phyloP scores from a whole-genome alignment of 2,329 filamentous ascomycete genomes.

The Exophiala aquamarina region DNA sequence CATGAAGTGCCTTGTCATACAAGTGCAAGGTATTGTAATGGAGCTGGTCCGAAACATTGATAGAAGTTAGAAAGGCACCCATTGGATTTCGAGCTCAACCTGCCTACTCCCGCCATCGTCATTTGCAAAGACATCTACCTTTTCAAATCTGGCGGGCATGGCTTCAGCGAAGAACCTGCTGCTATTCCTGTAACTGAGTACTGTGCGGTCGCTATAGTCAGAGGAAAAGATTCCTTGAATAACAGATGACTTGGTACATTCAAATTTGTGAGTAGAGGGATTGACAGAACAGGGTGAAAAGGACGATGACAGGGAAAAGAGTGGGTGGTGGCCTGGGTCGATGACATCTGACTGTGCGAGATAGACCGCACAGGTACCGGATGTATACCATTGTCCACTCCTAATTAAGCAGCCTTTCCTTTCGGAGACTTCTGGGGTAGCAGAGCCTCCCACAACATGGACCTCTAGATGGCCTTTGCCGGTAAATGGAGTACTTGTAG shows the following conservation, averaged over 20 bases:
- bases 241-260: constrained; percentile 53
- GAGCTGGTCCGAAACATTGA: too few species aligned
- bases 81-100: constrained; percentile 25
- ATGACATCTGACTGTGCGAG: constrained; percentile 46
- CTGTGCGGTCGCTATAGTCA: background rate
- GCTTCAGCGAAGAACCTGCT: constrained; percentile 23
- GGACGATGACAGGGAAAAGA: constrained; percentile 57
- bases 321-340: constrained; percentile 34
- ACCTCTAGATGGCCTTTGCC: constrained; percentile 64
- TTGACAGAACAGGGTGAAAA: constrained; percentile 61
- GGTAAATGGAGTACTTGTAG: constrained; percentile 49
- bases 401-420: constrained; percentile 66
- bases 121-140: constrained; percentile 25
- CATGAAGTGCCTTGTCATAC: too few species aligned
- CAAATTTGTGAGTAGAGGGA: constrained; percentile 44
- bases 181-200: constrained; percentile 17
- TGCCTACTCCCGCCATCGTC: constrained; percentile 19
- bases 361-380: constrained; percentile 67
- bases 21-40: too few species aligned
- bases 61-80: constrained; percentile 16
- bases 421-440: constrained; percentile 35
- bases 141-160: constrained; percentile 19
- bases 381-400: constrained; percentile 65
- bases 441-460: constrained; percentile 6
- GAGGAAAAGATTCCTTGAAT: constrained; percentile 35